Evolutionary conservation across 768 basidiomycete genomes (phyloP), one percentile per base, ranked within the genome.

Genomic region (Leccinum pellstonianum): DNA sequence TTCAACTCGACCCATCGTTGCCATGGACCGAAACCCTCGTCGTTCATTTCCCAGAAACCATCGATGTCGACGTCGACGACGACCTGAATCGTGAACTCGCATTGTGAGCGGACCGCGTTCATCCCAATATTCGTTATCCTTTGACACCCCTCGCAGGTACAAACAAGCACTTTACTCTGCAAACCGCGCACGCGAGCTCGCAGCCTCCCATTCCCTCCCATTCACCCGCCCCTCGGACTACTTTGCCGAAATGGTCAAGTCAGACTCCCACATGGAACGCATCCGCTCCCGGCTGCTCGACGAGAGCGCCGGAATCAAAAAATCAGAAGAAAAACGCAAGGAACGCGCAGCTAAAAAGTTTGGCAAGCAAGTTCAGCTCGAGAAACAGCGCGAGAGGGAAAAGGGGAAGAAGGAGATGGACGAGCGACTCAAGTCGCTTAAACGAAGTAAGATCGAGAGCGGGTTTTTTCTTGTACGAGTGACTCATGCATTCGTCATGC

Each of bases 191-290:
- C 86, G 85, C 54, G 70, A 80, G 3, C 83, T 94, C n/a, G 92
- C 92, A n/a, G 76, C 81, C 12, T 87, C 91, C 66, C 82, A 87
- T 71, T 83, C 86, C 23, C 78, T 94, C 60, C 87, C 95, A 0
- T 98, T 97, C 76, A 90, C 91, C 10, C 89, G 96, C 14, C 97
- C 97, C 0, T 66, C 85, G 0, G 96, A 98, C 75, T 98, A 95
- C 73, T 98, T 96, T 64, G 96, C 96, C 23, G 96, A 98, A 77
- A 98, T 98, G 96, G 90, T 98, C 65, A 98, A 98, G 75, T 88
- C 87, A 33, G 97, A 99, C 67, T 79, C 90, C 7, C 97, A 99
- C 76, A 99, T 99, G 97, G 94, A 97, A 72, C 86, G 94, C 60
- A 91, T 98, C 65, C 89, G 97, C 56, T 88, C 93, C 62, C 85